A percentile compares a stretch with the other conserved stretches of the same genome.
phyloP scores from a whole-genome alignment of 495 filamentous ascomycete genomes.

The Aspergillus indologenus region DNA sequence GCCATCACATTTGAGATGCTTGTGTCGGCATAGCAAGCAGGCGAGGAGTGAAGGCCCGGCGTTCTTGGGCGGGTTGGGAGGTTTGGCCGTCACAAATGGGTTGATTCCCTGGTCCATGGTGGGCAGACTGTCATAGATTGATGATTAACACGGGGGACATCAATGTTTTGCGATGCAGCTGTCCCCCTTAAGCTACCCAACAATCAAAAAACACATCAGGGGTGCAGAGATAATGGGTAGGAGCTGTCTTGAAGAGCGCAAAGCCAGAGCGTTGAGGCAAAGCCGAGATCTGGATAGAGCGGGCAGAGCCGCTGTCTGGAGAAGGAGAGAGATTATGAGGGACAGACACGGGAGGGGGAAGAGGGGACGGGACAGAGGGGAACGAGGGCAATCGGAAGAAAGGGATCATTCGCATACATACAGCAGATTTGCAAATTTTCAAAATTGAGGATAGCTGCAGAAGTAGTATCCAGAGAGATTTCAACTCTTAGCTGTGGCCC shows the following conservation, averaged over 20 bases:
- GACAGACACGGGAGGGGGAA: constrained; percentile 3
- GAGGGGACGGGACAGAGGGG: background rate
- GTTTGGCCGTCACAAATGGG: constrained; percentile 15
- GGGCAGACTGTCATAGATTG: constrained; percentile 1
- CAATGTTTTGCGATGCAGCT: background rate
- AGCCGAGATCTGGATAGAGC: background rate
- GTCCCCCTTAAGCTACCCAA: background rate
- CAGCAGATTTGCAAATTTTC: background rate
- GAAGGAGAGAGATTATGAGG: background rate
- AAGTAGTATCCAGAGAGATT: background rate
- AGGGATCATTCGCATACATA: background rate
- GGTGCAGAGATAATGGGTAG: background rate
- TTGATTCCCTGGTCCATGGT: constrained; percentile 17
- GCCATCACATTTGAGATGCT: constrained; percentile 56
- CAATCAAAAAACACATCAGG: background rate
- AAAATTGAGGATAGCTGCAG: background rate
- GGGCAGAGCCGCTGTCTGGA: background rate
- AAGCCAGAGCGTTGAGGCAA: background rate
- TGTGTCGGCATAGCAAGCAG: constrained; percentile 56
- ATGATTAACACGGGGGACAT: constrained; percentile 1
- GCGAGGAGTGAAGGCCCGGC: constrained; percentile 47
- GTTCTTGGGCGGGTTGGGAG: constrained; percentile 17
- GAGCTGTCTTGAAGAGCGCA: background rate
- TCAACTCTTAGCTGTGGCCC: background rate
- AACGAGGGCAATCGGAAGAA: background rate